Percentiles rank a stretch among this genome's conserved stretches.
phyloP scores from a whole-genome alignment of 257 asterid species.

The Forsythia suspensa region DNA sequence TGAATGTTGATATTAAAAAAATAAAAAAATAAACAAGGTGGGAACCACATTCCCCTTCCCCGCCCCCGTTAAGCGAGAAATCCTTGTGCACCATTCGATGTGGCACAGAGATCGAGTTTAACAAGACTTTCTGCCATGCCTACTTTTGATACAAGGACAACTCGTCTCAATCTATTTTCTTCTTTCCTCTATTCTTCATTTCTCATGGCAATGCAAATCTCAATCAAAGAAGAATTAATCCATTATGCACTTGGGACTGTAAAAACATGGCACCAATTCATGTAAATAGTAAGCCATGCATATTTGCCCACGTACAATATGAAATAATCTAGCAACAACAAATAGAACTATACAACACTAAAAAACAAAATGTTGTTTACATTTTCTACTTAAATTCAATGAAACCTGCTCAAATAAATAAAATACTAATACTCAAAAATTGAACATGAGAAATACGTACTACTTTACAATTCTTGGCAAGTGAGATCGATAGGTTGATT shows the following conservation, averaged over 20 bases:
- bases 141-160: not conserved
- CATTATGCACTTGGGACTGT: not conserved
- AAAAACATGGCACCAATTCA: not conserved
- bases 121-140: too few species aligned
- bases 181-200: not conserved
- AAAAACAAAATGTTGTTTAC: not conserved
- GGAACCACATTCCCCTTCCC: too few species aligned
- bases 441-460: not conserved
- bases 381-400: not conserved
- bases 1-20: too few species aligned
- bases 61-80: too few species aligned
- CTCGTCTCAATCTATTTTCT: not conserved
- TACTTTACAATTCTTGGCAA: not conserved
- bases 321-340: not conserved
- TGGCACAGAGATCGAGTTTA: too few species aligned
- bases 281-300: not conserved
- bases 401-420: not conserved
- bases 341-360: not conserved
- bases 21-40: too few species aligned
- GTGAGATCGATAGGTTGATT: not conserved
- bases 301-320: not conserved
- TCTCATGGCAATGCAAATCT: not conserved
- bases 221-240: not conserved
- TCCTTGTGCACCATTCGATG: too few species aligned
- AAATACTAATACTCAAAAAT: not conserved